phyloP scores from a whole-genome alignment of 2,329 filamentous ascomycete genomes.

The Thyridium curvatum region DNA sequence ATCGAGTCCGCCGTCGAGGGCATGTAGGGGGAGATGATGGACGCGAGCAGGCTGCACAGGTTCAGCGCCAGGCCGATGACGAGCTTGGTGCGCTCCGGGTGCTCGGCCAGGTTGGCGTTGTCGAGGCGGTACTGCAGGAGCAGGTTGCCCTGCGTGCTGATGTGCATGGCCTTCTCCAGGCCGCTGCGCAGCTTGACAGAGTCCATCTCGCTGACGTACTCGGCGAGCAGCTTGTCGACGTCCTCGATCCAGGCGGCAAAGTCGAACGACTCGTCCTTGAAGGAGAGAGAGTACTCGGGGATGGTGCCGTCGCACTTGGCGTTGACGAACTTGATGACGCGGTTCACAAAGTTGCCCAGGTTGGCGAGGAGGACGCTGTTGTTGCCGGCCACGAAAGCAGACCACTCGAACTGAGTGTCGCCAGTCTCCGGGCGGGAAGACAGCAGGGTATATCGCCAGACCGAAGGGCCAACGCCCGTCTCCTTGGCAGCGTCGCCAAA shows the following conservation, averaged over 20 bases:
- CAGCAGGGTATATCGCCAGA: constrained; percentile 92
- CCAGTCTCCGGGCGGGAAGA: constrained; percentile 78
- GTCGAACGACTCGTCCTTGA: constrained; percentile 39
- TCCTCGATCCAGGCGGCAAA: constrained; percentile 51
- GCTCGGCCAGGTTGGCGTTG: constrained; percentile 41
- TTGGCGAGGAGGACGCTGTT: constrained; percentile 83
- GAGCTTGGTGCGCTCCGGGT: constrained; percentile 46
- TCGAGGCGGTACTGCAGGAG: constrained; percentile 38
- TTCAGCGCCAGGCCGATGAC: constrained; percentile 78
- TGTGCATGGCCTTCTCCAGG: constrained; percentile 57
- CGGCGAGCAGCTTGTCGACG: constrained; percentile 58
- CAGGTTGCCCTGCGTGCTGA: constrained; percentile 52
- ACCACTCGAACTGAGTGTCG: constrained; percentile 87
- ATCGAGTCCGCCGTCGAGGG: constrained; percentile 72
- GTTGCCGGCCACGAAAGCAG: constrained; percentile 72
- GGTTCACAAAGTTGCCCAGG: constrained; percentile 69
- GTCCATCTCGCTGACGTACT: constrained; percentile 64
- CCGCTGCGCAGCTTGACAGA: constrained; percentile 64
- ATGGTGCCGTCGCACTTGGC: constrained; percentile 67
- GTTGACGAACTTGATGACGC: constrained; percentile 69
- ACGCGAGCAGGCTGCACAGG: constrained; percentile 74
- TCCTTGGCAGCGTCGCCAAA: constrained; percentile 87
- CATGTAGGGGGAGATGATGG: constrained; percentile 77
- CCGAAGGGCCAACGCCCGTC: constrained; percentile 75
- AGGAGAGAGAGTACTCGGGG: constrained; percentile 54